These are phyloP conservation scores for Mortierella sp. DNA, from an alignment of 371 early-diverging fungal genomes.

Conservation along the genomic window DNA sequence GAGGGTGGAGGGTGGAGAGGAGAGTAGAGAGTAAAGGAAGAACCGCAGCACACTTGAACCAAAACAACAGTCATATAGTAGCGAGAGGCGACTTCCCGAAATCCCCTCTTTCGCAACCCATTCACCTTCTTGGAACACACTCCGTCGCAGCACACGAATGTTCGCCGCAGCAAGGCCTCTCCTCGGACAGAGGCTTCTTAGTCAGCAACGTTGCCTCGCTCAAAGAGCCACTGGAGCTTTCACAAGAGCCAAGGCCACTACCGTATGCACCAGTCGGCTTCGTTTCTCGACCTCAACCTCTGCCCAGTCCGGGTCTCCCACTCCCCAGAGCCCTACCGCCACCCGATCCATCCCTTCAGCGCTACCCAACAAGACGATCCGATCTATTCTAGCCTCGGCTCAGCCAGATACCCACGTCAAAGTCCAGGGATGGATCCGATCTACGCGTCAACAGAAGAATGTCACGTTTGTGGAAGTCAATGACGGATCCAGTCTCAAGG, in stretches of 20 bases:
- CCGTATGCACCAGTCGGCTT: background rate
- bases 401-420: conserved; percentile 42
- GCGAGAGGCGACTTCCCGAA: no score
- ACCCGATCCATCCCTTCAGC: conserved; percentile 36
- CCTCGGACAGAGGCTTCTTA: background rate
- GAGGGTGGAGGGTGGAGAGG: background rate
- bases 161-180: conserved; percentile 11
- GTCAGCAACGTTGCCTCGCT: no score
- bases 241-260: background rate
- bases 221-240: no score
- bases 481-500: conserved; percentile 79
- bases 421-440: conserved; percentile 87
- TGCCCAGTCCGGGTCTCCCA: background rate
- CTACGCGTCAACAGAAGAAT: conserved; percentile 83
- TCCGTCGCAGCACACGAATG: background rate
- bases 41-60: no score
- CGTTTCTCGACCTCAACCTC: background rate
- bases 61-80: conserved; percentile 2
- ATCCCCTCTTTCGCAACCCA: no score
- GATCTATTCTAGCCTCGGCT: conserved; percentile 26
- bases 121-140: no score
- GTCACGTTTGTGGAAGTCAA: conserved; percentile 79
- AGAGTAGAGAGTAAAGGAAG: background rate
- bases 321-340: background rate
- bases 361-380: conserved; percentile 45